Evolutionary conservation across 495 filamentous ascomycete genomes (phyloP).

Genomic region (Aspergillus incahuasiensis): DNA sequence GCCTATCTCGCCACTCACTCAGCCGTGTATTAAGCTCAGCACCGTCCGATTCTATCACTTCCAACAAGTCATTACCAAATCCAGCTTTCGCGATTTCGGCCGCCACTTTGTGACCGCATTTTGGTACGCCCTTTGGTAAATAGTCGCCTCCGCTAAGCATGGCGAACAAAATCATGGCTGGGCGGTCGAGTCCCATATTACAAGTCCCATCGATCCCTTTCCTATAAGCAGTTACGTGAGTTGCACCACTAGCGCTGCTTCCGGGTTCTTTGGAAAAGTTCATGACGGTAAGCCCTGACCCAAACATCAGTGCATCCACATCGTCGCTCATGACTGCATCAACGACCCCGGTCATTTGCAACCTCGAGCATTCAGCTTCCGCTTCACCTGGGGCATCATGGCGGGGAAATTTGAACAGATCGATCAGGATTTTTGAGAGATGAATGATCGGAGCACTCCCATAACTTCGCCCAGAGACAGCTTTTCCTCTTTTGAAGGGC

Average conservation of each 20-base stretch:
- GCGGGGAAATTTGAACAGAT: conserved; percentile 76
- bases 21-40: conserved; percentile 46
- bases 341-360: conserved; percentile 80
- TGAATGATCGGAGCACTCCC: conserved; percentile 48
- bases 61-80: conserved; percentile 75
- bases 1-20: conserved; percentile 65
- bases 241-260: conserved; percentile 61
- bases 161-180: conserved; percentile 92
- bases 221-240: conserved; percentile 79
- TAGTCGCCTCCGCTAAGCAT: conserved; percentile 98
- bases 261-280: conserved; percentile 76
- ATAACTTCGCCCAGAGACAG: conserved; percentile 32
- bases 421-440: conserved; percentile 71
- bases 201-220: conserved; percentile 36
- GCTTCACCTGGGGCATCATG: conserved; percentile 94
- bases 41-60: conserved; percentile 44
- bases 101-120: conserved; percentile 81
- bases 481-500: conserved; percentile 76
- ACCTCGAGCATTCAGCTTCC: conserved; percentile 88
- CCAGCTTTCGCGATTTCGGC: conserved; percentile 87
- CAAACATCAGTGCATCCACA: conserved; percentile 98
- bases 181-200: conserved; percentile 60
- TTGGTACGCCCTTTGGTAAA: conserved; percentile 78
- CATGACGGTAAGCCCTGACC: conserved; percentile 68
- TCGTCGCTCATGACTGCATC: conserved; percentile 97